Conservation (phyloP, 2,329 filamentous ascomycete species). For the Clathrospora elynae region DNA sequence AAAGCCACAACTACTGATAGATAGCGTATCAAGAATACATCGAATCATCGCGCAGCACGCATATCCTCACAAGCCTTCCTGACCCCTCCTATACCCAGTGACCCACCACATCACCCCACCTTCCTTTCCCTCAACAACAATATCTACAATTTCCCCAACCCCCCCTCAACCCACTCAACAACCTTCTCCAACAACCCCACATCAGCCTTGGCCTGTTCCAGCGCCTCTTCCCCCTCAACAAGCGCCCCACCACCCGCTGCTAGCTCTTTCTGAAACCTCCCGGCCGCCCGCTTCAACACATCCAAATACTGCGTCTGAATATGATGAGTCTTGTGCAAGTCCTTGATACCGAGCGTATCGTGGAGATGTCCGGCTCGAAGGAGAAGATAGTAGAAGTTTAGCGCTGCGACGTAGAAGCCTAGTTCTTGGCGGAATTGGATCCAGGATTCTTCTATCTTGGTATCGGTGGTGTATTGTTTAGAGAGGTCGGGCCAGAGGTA, state of each 20-base stretch:
- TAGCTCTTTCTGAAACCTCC: conserved; percentile 46
- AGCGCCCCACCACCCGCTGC: conserved; percentile 44
- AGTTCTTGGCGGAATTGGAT: conserved; percentile 58
- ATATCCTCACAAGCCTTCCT: too few relatives aligned
- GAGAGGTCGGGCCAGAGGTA: conserved; percentile 59
- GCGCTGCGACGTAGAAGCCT: conserved; percentile 59
- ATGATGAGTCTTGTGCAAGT: conserved; percentile 49
- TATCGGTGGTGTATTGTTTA: conserved; percentile 42
- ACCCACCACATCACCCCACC: too few relatives aligned
- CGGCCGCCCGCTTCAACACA: conserved; percentile 49
- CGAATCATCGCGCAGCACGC: too few relatives aligned
- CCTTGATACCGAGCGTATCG: conserved; percentile 53
- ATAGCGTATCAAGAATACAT: too few relatives aligned
- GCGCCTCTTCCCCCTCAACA: conserved; percentile 45
- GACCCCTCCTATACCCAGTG: too few relatives aligned
- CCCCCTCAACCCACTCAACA: conserved; percentile 35
- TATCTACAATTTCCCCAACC: conserved; percentile 16
- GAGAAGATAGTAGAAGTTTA: conserved; percentile 65
- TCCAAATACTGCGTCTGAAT: conserved; percentile 52
- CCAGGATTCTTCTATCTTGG: conserved; percentile 40
- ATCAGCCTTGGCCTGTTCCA: conserved; percentile 43
- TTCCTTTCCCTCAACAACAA: too few relatives aligned
- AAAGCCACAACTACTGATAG: too few relatives aligned
- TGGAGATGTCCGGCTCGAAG: conserved; percentile 57
- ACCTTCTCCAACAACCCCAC: conserved; percentile 45